Conservation (phyloP, 1,284 basidiomycete species). For the Ganoderma meredithae region DNA sequence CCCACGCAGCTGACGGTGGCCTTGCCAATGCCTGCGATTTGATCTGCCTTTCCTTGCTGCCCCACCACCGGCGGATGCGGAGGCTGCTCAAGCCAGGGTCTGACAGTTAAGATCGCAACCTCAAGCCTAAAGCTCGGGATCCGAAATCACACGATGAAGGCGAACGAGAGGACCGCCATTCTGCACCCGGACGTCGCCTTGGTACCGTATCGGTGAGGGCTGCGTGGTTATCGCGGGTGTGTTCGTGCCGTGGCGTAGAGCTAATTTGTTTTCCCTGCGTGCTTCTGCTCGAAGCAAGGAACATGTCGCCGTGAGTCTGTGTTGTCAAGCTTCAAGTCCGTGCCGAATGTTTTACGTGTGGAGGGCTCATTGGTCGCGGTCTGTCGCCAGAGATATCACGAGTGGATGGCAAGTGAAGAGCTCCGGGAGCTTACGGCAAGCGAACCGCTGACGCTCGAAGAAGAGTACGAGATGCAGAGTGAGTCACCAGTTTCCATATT, state of each 20-base stretch:
- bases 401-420: constrained; percentile 88
- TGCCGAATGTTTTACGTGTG: neutral
- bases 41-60: neutral
- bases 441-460: constrained; percentile 82
- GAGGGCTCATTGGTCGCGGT: constrained; percentile 7
- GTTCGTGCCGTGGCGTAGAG: constrained; percentile 12
- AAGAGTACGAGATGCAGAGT: constrained; percentile 96
- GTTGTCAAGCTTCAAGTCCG: neutral
- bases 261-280: neutral
- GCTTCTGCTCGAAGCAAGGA: constrained; percentile 47
- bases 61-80: too few relatives aligned
- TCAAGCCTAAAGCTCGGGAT: too few relatives aligned
- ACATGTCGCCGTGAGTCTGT: constrained; percentile 64
- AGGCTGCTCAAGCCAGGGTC: too few relatives aligned
- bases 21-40: neutral
- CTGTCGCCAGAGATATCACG: constrained; percentile 76
- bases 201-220: constrained; percentile 72
- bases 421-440: constrained; percentile 86
- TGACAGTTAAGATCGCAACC: too few relatives aligned
- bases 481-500: constrained; percentile 36
- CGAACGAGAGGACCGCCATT: constrained; percentile 71
- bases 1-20: neutral
- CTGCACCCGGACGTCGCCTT: constrained; percentile 69
- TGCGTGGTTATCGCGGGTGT: constrained; percentile 8
- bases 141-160: constrained; percentile 53